These are phyloP conservation scores for Lecanicillium sp. DNA, from an alignment of 2,329 filamentous ascomycete species.

Conservation along the genomic window DNA sequence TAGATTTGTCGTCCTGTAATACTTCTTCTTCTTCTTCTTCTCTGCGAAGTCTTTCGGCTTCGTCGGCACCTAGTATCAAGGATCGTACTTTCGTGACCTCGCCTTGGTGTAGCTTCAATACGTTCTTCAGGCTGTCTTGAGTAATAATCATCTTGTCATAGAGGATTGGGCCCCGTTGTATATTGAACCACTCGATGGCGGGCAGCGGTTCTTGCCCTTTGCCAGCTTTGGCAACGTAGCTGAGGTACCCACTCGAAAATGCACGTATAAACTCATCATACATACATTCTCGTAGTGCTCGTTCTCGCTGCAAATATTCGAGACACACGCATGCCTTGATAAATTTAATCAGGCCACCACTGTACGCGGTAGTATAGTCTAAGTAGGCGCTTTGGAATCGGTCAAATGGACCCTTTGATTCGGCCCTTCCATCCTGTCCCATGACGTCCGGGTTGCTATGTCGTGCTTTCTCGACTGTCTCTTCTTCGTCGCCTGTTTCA, in stretches of 20 bases:
- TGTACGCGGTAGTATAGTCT: slow-evolving; percentile 29
- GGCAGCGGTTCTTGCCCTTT: slow-evolving; percentile 21
- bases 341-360: slow-evolving; percentile 31
- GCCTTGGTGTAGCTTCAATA: slow-evolving; percentile 24
- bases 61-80: too few species aligned
- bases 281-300: slow-evolving; percentile 30
- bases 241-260: slow-evolving; percentile 32
- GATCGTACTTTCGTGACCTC: slow-evolving; percentile 15
- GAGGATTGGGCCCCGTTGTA: slow-evolving; percentile 16
- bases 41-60: slow-evolving; percentile 5
- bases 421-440: too few species aligned
- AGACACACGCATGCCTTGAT: slow-evolving; percentile 36
- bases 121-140: slow-evolving; percentile 23
- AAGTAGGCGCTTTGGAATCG: slow-evolving; percentile 35
- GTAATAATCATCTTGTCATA: slow-evolving; percentile 26
- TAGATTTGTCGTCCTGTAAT: too few species aligned
- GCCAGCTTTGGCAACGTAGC: slow-evolving; percentile 26
- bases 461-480: too few species aligned
- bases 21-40: too few species aligned
- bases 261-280: slow-evolving; percentile 45
- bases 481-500: background rate
- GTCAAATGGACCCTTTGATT: slow-evolving; percentile 20
- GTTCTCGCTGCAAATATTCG: slow-evolving; percentile 25
- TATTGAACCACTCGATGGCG: slow-evolving; percentile 34
- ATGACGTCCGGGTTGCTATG: too few species aligned